phyloP scores from a whole-genome alignment of 2,329 filamentous ascomycete genomes.

The Dactylonectria macrodidyma region DNA sequence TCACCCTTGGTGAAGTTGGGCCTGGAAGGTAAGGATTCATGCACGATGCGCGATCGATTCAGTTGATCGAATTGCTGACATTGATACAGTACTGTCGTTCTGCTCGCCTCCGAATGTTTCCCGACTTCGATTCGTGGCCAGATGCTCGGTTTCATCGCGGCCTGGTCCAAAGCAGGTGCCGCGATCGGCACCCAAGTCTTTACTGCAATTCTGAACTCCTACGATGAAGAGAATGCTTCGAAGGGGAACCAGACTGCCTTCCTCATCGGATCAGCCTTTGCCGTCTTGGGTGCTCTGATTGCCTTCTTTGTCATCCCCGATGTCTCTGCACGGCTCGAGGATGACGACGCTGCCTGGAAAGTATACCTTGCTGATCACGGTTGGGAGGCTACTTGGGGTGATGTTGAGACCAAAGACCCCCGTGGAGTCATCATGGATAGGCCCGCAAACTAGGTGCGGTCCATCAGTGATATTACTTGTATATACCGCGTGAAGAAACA shows the following conservation, averaged over 20 bases:
- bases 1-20: slow-evolving; percentile 64
- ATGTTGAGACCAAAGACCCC: slow-evolving; percentile 47
- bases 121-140: slow-evolving; percentile 65
- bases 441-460: slow-evolving; percentile 6
- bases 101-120: slow-evolving; percentile 63
- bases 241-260: slow-evolving; percentile 66
- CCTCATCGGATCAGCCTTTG: slow-evolving; percentile 65
- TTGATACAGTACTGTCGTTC: slow-evolving; percentile 52
- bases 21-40: slow-evolving; percentile 57
- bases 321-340: slow-evolving; percentile 45
- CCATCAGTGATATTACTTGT: not conserved
- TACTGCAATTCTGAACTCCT: slow-evolving; percentile 64
- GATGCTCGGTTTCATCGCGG: slow-evolving; percentile 63
- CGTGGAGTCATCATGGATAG: slow-evolving; percentile 32
- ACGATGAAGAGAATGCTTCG: slow-evolving; percentile 51
- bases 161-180: slow-evolving; percentile 64
- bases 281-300: slow-evolving; percentile 57
- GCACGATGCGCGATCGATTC: not conserved
- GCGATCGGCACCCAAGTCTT: slow-evolving; percentile 67
- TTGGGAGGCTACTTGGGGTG: slow-evolving; percentile 50
- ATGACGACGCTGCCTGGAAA: slow-evolving; percentile 51
- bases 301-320: slow-evolving; percentile 46
- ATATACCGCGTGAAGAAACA: not conserved
- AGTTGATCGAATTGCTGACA: slow-evolving; percentile 1
- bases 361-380: slow-evolving; percentile 47